Conservation (phyloP, 1,284 basidiomycete genomes). For the Ceratorhiza oryzae-sativae region DNA sequence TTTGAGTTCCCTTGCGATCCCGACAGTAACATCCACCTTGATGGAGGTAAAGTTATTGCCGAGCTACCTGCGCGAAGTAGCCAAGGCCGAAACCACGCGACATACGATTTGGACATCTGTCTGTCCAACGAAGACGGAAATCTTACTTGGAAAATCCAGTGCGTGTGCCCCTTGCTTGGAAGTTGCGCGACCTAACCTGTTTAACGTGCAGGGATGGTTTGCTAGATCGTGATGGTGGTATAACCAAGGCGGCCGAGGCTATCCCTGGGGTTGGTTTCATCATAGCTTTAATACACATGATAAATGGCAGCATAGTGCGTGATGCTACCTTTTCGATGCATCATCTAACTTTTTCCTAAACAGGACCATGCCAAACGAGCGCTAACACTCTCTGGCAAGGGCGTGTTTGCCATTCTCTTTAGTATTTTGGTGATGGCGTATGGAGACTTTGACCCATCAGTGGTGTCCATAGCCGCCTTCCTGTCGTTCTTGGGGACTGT, state of each 20-base stretch:
- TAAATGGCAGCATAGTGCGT: conserved; percentile 13
- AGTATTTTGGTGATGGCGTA: background rate
- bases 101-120: conserved; percentile 33
- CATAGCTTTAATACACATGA: conserved; percentile 6
- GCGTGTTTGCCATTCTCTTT: conserved; percentile 25
- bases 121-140: conserved; percentile 19
- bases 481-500: conserved; percentile 23
- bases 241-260: conserved; percentile 21
- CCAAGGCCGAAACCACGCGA: conserved; percentile 22
- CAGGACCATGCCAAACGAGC: conserved; percentile 36
- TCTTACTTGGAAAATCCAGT: conserved; percentile 22
- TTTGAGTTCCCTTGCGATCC: background rate
- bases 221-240: conserved; percentile 22
- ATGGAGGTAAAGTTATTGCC: conserved; percentile 20
- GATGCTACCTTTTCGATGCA: background rate
- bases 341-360: background rate
- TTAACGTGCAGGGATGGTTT: conserved; percentile 2
- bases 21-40: conserved; percentile 20
- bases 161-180: background rate
- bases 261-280: conserved; percentile 25
- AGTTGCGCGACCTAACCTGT: background rate
- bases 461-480: background rate
- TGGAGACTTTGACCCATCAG: conserved; percentile 10
- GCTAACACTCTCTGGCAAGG: conserved; percentile 21
- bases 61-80: background rate